Evolutionary conservation across 352 stramenopile genomes (phyloP), one percentile per base, ranked within the genome.

Genomic region (Phytopythium chamaehyphon): DNA sequence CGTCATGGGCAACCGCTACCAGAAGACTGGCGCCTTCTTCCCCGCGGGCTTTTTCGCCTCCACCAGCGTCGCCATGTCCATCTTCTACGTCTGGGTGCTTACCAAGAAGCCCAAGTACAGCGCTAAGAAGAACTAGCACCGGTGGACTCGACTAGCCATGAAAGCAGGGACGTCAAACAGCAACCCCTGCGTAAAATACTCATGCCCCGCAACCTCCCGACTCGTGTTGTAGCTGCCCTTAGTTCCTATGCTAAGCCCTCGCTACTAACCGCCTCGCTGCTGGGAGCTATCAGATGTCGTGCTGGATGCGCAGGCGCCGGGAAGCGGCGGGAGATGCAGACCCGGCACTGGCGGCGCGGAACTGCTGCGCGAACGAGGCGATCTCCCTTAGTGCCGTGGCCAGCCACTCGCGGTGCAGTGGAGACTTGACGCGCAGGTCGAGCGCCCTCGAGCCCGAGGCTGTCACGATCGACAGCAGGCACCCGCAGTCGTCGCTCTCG

Each of bases 51-150:
- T 86, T 16, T 60, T 89, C 33, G 67, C 76, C 15, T 68, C 54
- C 39, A 82, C 69, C 47, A 91, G 80, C 57, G 76, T 73, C 9
- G 78, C 57, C 31, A 93, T 93, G 83, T 77, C 77, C 47, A 40
- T 89, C 12, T 93, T 93, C 50, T 93, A 93, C 64, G 39, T 93
- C 39, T 78, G 69, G 61, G 76, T 89, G 39, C 62, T 93, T 48
- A 61, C 84, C 22, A 67, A 70, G 58, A 93, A 93, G 67, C 72
- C 80, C 26, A 71, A 85, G 48, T 86, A 90, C 80, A 52, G 11
- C 46, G 15, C 46, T 28, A 91, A 91, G 64, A 93, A 90, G 76
- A 67, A 66, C 45, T 80, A 75, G 61, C 51, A 16, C 36, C 22
- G 28, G 5, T 33, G 28, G 28, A 10, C 28, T 33, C 28, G 28